phyloP scores from a whole-genome alignment of 2,329 filamentous ascomycete species.

The Fusarium falciforme region DNA sequence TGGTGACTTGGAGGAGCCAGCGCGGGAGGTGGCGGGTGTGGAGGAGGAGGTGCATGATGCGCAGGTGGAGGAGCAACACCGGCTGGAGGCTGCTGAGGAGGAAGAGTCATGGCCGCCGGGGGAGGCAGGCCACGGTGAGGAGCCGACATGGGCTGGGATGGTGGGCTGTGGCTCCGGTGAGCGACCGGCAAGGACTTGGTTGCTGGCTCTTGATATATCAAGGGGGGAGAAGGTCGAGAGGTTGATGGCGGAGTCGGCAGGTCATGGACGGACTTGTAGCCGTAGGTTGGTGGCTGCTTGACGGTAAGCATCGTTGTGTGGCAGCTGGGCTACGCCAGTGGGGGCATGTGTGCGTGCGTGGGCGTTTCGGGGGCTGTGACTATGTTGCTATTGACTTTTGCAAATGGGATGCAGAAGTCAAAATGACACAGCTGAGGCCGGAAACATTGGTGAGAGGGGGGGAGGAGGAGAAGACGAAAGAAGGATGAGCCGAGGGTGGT shows the following conservation, averaged over 20 bases:
- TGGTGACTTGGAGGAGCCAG: constrained; percentile 44
- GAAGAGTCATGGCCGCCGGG: constrained; percentile 73
- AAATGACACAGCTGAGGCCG: constrained; percentile 1
- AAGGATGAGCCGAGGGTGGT: background rate
- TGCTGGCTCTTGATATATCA: constrained; percentile 60
- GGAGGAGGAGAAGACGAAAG: background rate
- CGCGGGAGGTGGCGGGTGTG: constrained; percentile 43
- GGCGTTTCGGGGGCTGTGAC: constrained; percentile 26
- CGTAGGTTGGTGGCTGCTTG: constrained; percentile 69
- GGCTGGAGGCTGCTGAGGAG: constrained; percentile 57
- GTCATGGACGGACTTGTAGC: constrained; percentile 72
- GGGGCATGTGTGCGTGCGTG: constrained; percentile 42
- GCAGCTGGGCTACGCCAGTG: constrained; percentile 43
- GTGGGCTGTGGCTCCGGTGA: constrained; percentile 59
- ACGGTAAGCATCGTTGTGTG: constrained; percentile 69
- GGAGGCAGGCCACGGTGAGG: constrained; percentile 77
- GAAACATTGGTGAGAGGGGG: background rate
- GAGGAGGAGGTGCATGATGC: constrained; percentile 47
- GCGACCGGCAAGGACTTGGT: constrained; percentile 54
- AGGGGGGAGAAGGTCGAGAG: constrained; percentile 66
- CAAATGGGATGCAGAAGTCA: constrained; percentile 13
- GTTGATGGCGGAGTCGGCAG: constrained; percentile 68
- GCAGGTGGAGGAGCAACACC: constrained; percentile 41
- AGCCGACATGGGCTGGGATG: constrained; percentile 72
- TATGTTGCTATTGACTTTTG: constrained; percentile 31